phyloP scores from a whole-genome alignment of 2,329 filamentous ascomycete genomes.

The Didymella exigua region DNA sequence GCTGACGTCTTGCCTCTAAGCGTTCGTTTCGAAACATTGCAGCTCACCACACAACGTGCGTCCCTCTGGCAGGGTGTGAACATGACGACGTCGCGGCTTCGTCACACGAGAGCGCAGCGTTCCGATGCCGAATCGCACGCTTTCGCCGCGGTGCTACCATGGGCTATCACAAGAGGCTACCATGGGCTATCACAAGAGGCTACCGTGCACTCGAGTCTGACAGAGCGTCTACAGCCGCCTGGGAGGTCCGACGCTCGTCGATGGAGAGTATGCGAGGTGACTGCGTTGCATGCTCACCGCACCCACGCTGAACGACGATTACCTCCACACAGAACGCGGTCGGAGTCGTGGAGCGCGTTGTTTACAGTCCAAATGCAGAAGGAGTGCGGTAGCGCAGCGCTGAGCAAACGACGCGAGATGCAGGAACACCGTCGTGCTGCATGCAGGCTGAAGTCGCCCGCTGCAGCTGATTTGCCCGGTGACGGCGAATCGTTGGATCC shows the following conservation, averaged over 20 bases:
- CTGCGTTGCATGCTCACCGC: slow-evolving; percentile 22
- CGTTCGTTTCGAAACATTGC: slow-evolving; percentile 44
- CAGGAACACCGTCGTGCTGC: slow-evolving; percentile 38
- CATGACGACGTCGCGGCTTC: slow-evolving; percentile 30
- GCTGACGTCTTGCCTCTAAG: slow-evolving; percentile 36
- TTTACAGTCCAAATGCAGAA: slow-evolving; percentile 20
- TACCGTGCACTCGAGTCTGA: slow-evolving; percentile 19
- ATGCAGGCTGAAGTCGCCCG: slow-evolving; percentile 21
- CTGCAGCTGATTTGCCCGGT: slow-evolving; percentile 42
- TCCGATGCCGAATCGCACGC: slow-evolving; percentile 30
- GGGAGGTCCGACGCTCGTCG: slow-evolving; percentile 12
- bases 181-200: slow-evolving; percentile 23
- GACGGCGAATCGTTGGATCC: slow-evolving; percentile 26
- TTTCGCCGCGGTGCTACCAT: slow-evolving; percentile 37
- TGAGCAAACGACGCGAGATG: slow-evolving; percentile 24
- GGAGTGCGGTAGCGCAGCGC: slow-evolving; percentile 21
- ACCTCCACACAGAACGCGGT: slow-evolving; percentile 13
- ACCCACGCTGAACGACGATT: background rate
- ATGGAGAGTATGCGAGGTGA: slow-evolving; percentile 19
- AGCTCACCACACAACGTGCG: slow-evolving; percentile 31
- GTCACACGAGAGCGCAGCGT: slow-evolving; percentile 31
- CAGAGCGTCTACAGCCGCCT: slow-evolving; percentile 22
- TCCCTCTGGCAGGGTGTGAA: slow-evolving; percentile 25
- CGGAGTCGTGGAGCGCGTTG: slow-evolving; percentile 19
- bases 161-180: slow-evolving; percentile 25